A percentile compares a stretch with the other conserved stretches of the same genome.
These are phyloP conservation scores for Seiridium cupressi DNA, from an alignment of 2,329 filamentous ascomycete species.

Conservation along the genomic window DNA sequence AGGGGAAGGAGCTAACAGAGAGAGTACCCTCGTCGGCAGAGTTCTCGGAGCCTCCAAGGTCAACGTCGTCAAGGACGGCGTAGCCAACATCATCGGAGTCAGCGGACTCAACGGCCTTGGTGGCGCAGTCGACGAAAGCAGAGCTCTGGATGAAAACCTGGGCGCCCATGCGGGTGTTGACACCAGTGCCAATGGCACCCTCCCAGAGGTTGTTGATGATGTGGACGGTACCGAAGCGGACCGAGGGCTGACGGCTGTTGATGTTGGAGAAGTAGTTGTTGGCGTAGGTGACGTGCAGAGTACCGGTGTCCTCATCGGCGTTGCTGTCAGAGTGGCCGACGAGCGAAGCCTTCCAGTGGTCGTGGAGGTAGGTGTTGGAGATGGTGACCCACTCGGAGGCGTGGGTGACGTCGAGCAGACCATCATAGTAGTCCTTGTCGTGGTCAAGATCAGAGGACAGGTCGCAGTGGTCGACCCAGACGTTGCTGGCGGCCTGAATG, in stretches of 20 bases:
- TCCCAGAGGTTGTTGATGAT: constrained; percentile 41
- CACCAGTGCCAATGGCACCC: constrained; percentile 40
- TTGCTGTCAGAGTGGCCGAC: constrained; percentile 62
- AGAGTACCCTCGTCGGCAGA: constrained; percentile 21
- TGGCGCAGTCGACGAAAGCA: constrained; percentile 23
- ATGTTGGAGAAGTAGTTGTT: constrained; percentile 66
- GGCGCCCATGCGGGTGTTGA: constrained; percentile 53
- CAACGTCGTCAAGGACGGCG: constrained; percentile 38
- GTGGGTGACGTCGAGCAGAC: constrained; percentile 63
- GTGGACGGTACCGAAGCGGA: constrained; percentile 67
- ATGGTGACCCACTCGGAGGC: constrained; percentile 60
- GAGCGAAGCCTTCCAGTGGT: constrained; percentile 44
- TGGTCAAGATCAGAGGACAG: constrained; percentile 57
- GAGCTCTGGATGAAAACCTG: constrained; percentile 51
- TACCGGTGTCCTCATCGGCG: constrained; percentile 55
- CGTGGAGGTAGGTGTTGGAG: constrained; percentile 38
- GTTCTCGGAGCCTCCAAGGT: constrained; percentile 36
- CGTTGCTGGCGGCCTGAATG: constrained; percentile 54
- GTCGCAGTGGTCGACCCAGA: constrained; percentile 69
- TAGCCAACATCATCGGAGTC: constrained; percentile 41
- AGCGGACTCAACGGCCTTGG: constrained; percentile 28
- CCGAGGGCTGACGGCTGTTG: constrained; percentile 60
- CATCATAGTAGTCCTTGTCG: constrained; percentile 71
- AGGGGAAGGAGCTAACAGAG: constrained; percentile 41
- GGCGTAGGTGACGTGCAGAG: constrained; percentile 62